Conservation (phyloP, 331 rosid species). For the Malus hybrid region DNA sequence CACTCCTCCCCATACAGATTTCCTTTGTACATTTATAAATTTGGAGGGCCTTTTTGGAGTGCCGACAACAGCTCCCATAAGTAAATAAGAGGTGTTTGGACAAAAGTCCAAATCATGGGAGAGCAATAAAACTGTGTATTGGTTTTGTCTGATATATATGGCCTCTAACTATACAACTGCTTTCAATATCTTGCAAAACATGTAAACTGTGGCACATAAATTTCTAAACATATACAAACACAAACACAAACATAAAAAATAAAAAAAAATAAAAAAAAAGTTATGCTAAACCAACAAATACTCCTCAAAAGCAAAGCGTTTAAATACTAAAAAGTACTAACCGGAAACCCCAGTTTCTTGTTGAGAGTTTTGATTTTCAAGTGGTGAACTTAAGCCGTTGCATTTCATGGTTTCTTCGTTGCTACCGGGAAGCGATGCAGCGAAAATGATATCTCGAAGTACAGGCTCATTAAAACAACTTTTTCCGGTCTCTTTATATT, state of each 20-base stretch:
- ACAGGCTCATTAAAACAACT: constrained; percentile 68
- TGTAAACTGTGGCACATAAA: neutral
- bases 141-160: neutral
- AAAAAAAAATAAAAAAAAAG: neutral
- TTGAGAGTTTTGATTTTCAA: constrained; percentile 26
- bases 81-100: neutral
- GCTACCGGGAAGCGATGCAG: constrained; percentile 32
- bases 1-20: no score
- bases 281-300: neutral
- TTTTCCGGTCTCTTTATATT: constrained; percentile 54
- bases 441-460: constrained; percentile 46
- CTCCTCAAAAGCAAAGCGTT: neutral
- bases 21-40: no score
- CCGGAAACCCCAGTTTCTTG: constrained; percentile 29
- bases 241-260: neutral
- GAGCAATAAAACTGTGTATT: neutral
- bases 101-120: neutral
- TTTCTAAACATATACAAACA: neutral
- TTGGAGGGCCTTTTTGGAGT: no score
- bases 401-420: constrained; percentile 25
- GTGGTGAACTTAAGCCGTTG: constrained; percentile 13
- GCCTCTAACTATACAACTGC: neutral
- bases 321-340: neutral
- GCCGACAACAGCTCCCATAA: no score
- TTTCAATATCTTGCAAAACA: neutral